Base-by-base conservation (phyloP, 2,329 filamentous ascomycete genomes). In the Penicillium sp. region DNA sequence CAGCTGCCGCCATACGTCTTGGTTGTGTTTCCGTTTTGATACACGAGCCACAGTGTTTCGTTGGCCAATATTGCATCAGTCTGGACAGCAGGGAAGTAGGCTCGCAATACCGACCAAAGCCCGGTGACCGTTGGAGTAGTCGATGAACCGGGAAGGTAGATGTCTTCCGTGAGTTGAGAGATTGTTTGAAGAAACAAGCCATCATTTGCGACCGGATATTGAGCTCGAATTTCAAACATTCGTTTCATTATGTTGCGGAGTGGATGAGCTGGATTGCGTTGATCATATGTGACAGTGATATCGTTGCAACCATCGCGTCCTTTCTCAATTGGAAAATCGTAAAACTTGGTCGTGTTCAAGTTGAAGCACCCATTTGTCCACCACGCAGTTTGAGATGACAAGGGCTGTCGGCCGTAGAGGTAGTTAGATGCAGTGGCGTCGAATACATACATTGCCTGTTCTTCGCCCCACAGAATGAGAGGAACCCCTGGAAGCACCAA, bases 361-460 rank as follows among this genome's bases (percentile, higher is more conserved):
- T 71, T 70, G 66, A 85, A 86, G 63, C 84, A 87, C 3, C 84
- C 84, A 60, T 87, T 84, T 31, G 77, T 75, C 58, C 81, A 79
- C 84, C 84, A 87, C 2, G 83, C 83, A 4, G 77, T 78, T 2
- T 81, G 74, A 8, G 82, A 76, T 3, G 80, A 79, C 77, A 87
- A 85, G 1, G 84, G 68, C 61, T 83, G 80, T 59, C 84, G 78
- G 22, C 84, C 84, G 63, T 83, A 87, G 45, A 87, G 76, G 63
- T 87, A 87, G 62, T 87, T 86, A 53, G 72, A 70, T 2, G 83
- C 83, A 0, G 83, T 86, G 53, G 80, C 85, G 59, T 87, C 84
- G 2, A 86, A 70, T 0, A 85, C 69, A 59, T 86, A 86, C 54
- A 82, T 83, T 0, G 78, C 80, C 66, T 87, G 84, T 63, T 87